Evolutionary conservation across 805 yeast species (phyloP).

Genomic region (Phaffomyces opuntiae): DNA sequence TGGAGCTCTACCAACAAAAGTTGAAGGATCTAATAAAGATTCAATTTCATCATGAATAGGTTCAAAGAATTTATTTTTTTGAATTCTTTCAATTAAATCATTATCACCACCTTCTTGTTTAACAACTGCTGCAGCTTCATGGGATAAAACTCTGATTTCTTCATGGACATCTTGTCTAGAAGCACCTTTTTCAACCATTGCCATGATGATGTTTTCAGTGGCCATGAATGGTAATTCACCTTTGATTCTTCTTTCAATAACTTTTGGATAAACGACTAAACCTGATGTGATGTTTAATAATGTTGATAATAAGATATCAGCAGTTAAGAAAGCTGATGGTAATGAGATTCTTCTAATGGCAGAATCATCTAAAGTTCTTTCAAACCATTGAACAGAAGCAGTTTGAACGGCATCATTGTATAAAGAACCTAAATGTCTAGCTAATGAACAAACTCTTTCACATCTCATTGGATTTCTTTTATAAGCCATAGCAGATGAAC

Average conservation of each 20-base stretch:
- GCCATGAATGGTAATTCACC: constrained; percentile 99
- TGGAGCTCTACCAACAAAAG: constrained; percentile 98
- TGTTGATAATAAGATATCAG: constrained; percentile 87
- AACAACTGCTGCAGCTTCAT: constrained; percentile 95
- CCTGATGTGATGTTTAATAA: constrained; percentile 90
- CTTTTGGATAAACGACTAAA: constrained; percentile 96
- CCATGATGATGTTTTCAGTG: constrained; percentile 98
- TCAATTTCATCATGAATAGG: constrained; percentile 89
- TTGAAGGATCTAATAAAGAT: constrained; percentile 75
- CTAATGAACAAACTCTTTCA: constrained; percentile 96
- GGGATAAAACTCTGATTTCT: constrained; percentile 92
- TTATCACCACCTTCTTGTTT: constrained; percentile 98
- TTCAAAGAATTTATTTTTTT: constrained; percentile 68
- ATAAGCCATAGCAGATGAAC: constrained; percentile 98
- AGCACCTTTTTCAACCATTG: constrained; percentile 97
- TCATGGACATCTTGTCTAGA: constrained; percentile 98
- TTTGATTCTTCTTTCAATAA: constrained; percentile 90
- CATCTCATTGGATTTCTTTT: constrained; percentile 99
- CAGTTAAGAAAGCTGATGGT: constrained; percentile 94
- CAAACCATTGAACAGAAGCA: constrained; percentile 98
- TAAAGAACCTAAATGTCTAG: constrained; percentile 90
- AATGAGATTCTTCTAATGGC: constrained; percentile 96
- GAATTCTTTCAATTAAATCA: constrained; percentile 86
- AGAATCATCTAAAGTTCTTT: constrained; percentile 95
- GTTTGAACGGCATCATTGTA: constrained; percentile 93